Conservation (phyloP, 805 yeast genomes). For the Kuraishia hungarica region DNA sequence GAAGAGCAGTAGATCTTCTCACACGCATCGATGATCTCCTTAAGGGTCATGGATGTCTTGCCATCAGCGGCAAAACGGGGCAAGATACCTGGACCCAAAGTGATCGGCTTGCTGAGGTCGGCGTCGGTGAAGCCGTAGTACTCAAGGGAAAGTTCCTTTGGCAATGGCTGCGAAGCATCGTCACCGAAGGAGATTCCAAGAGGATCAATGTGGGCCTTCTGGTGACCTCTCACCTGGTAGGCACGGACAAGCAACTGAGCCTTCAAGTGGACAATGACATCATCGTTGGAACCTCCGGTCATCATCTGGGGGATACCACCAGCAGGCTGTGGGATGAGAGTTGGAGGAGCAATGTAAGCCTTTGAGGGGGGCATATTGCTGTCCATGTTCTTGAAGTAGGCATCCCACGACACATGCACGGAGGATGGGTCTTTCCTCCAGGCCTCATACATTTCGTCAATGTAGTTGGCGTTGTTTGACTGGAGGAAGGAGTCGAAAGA, state of each 20-base stretch:
- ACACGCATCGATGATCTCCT: conserved; percentile 70
- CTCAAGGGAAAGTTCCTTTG: conserved; percentile 85
- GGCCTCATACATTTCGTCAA: conserved; percentile 96
- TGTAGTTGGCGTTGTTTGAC: conserved; percentile 79
- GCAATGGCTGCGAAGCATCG: conserved; percentile 39
- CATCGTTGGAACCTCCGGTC: conserved; percentile 44
- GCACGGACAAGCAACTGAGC: conserved; percentile 96
- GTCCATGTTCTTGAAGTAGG: conserved; percentile 88
- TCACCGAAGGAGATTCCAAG: conserved; percentile 82
- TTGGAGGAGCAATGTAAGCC: conserved; percentile 91
- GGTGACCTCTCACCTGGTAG: conserved; percentile 97
- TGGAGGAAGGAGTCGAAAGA: conserved; percentile 70
- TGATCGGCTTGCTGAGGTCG: conserved; percentile 75
- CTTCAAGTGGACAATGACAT: conserved; percentile 81
- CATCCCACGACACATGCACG: conserved; percentile 96
- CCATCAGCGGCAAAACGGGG: conserved; percentile 76
- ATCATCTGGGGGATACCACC: conserved; percentile 57
- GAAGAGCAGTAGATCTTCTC: conserved; percentile 81
- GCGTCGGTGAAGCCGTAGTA: conserved; percentile 86
- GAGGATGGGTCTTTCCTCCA: conserved; percentile 87
- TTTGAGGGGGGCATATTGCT: conserved; percentile 58
- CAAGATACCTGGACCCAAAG: conserved; percentile 94
- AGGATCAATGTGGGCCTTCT: conserved; percentile 94
- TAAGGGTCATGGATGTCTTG: conserved; percentile 55
- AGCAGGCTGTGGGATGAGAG: conserved; percentile 71